A percentile compares a stretch with the other conserved stretches of the same genome.
These are phyloP conservation scores for Diplodia mutila DNA, from an alignment of 2,329 filamentous ascomycete genomes.

Conservation along the genomic window DNA sequence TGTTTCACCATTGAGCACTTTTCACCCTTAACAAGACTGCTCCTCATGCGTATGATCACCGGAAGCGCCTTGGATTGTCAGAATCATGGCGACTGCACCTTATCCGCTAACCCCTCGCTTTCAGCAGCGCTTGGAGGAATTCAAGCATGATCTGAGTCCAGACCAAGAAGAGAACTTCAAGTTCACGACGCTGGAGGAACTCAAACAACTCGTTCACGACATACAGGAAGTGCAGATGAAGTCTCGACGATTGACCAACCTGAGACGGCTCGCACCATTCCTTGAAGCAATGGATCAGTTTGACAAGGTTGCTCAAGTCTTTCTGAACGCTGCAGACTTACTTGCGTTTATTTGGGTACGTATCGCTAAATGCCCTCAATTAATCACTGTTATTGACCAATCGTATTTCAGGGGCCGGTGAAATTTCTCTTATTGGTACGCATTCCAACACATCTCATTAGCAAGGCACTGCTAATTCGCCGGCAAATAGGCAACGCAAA, in stretches of 20 bases:
- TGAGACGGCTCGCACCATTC: conserved; percentile 32
- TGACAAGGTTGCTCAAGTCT: conserved; percentile 32
- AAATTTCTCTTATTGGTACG: background rate
- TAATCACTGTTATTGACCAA: no score
- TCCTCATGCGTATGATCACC: background rate
- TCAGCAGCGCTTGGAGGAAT: background rate
- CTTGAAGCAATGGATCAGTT: conserved; percentile 35
- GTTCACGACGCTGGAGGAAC: conserved; percentile 23
- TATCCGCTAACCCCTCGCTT: background rate
- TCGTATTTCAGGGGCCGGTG: background rate
- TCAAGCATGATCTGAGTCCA: conserved; percentile 21
- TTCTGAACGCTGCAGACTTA: conserved; percentile 29
- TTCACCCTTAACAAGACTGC: background rate
- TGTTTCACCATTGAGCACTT: background rate
- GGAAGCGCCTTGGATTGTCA: background rate
- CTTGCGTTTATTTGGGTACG: conserved; percentile 36
- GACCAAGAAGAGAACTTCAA: conserved; percentile 25
- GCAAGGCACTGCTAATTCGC: background rate
- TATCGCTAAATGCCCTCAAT: background rate
- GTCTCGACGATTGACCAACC: conserved; percentile 28
- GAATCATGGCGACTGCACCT: background rate
- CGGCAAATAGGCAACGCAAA: background rate
- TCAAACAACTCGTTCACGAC: conserved; percentile 26
- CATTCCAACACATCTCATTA: background rate
- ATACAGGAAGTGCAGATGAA: conserved; percentile 29